Conservation (phyloP, 192 early-diverging fungal genomes). For the Coemansia sp. region DNA sequence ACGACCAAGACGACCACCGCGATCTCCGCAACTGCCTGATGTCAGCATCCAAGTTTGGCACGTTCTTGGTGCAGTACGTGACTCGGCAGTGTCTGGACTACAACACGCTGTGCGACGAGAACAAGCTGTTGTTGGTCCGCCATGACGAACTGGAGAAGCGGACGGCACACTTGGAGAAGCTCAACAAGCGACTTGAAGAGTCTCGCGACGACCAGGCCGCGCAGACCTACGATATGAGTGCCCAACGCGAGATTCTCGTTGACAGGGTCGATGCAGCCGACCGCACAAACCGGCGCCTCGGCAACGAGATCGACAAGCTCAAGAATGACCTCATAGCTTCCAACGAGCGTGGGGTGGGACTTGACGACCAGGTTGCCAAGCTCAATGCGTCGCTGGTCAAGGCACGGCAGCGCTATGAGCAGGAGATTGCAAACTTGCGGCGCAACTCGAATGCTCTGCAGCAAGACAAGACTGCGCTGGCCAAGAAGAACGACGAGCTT, state of each 20-base stretch:
- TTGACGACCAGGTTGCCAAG: constrained; percentile 49
- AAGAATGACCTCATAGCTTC: constrained; percentile 53
- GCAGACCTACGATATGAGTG: constrained; percentile 37
- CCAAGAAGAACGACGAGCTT: constrained; percentile 60
- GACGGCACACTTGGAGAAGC: constrained; percentile 21
- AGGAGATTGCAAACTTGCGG: constrained; percentile 60
- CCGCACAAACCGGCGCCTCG: constrained; percentile 20
- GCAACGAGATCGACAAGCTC: constrained; percentile 58
- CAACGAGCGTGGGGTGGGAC: constrained; percentile 60
- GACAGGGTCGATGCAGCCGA: constrained; percentile 26
- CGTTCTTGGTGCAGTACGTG: constrained; percentile 49
- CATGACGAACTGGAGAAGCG: constrained; percentile 32
- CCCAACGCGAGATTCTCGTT: constrained; percentile 14
- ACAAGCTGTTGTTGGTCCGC: constrained; percentile 12
- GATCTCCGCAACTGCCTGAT: constrained; percentile 42
- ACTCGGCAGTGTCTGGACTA: constrained; percentile 42
- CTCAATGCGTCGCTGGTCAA: constrained; percentile 39
- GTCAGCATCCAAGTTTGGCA: constrained; percentile 43
- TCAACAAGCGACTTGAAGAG: constrained; percentile 34
- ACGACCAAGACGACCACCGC: constrained; percentile 27
- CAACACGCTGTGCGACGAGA: constrained; percentile 36
- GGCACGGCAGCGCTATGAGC: constrained; percentile 60
- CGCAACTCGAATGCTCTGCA: constrained; percentile 56
- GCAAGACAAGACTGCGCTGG: constrained; percentile 60
- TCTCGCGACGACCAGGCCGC: constrained; percentile 32